phyloP scores from a whole-genome alignment of 306 rosid genomes.

The Vicia faba region DNA sequence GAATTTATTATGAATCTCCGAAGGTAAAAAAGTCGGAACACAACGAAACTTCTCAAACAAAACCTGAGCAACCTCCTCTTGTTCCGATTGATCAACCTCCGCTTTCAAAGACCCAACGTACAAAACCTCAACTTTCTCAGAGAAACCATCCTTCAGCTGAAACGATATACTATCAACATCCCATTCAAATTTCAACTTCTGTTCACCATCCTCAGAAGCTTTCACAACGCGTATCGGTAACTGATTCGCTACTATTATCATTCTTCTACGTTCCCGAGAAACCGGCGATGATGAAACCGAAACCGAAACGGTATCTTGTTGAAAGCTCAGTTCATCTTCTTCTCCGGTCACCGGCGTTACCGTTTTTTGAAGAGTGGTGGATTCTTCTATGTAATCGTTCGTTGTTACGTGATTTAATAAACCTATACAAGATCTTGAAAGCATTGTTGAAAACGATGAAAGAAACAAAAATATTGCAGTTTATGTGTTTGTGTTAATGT shows the following conservation, averaged over 20 bases:
- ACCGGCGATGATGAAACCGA: slow-evolving; percentile 9
- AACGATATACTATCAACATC: slow-evolving; percentile 56
- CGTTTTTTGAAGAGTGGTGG: slow-evolving; percentile 36
- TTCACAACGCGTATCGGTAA: slow-evolving; percentile 51
- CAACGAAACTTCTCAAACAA: slow-evolving; percentile 55
- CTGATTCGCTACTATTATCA: slow-evolving; percentile 66
- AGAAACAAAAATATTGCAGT: not conserved
- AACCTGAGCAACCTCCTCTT: slow-evolving; percentile 52
- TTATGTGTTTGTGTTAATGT: not conserved
- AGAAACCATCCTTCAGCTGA: slow-evolving; percentile 66
- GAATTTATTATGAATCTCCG: slow-evolving; percentile 39
- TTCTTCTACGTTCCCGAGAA: slow-evolving; percentile 37
- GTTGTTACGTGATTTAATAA: slow-evolving; percentile 53
- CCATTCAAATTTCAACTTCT: slow-evolving; percentile 55
- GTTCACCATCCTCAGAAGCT: slow-evolving; percentile 19
- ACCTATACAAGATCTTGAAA: slow-evolving; percentile 61
- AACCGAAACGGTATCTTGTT: not conserved
- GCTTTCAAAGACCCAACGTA: slow-evolving; percentile 64
- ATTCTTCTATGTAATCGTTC: slow-evolving; percentile 47
- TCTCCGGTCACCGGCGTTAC: slow-evolving; percentile 28
- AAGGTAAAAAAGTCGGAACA: slow-evolving; percentile 60
- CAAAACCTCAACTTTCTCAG: slow-evolving; percentile 50
- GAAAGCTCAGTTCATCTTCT: not conserved
- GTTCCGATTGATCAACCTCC: slow-evolving; percentile 51
- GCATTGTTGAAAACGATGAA: slow-evolving; percentile 42